Conservation (phyloP, 352 stramenopile species). For the Phytopythium delawarense region DNA sequence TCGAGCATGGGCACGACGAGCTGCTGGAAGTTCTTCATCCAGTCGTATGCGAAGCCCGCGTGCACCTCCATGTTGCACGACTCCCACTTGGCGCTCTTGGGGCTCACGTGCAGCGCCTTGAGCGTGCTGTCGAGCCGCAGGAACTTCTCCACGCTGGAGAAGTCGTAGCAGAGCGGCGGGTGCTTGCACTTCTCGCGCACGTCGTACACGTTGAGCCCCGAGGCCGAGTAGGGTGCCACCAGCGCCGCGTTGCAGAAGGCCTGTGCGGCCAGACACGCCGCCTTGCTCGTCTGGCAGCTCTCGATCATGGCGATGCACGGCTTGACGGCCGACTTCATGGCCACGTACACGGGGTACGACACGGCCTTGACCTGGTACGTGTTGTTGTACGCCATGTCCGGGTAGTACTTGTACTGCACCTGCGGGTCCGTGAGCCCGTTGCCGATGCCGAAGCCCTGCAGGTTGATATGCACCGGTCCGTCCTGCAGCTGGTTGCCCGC, state of each 20-base stretch:
- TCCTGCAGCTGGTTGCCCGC: slow-evolving; percentile 59
- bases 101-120: slow-evolving; percentile 82
- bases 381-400: slow-evolving; percentile 91
- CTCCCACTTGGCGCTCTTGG: slow-evolving; percentile 85
- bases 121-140: slow-evolving; percentile 77
- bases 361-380: slow-evolving; percentile 75
- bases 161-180: slow-evolving; percentile 94
- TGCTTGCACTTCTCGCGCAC: slow-evolving; percentile 90
- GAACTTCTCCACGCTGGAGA: slow-evolving; percentile 90
- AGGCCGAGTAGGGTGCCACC: slow-evolving; percentile 43
- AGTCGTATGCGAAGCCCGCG: slow-evolving; percentile 91
- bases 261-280: slow-evolving; percentile 81
- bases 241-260: slow-evolving; percentile 88
- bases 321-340: slow-evolving; percentile 61
- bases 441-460: slow-evolving; percentile 93
- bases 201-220: slow-evolving; percentile 84
- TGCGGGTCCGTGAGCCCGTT: slow-evolving; percentile 95
- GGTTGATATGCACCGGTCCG: slow-evolving; percentile 72
- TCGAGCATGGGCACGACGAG: slow-evolving; percentile 91
- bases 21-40: slow-evolving; percentile 96
- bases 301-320: slow-evolving; percentile 78
- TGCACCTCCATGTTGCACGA: slow-evolving; percentile 96
- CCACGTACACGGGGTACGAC: slow-evolving; percentile 52
- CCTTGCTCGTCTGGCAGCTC: slow-evolving; percentile 76
- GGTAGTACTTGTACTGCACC: slow-evolving; percentile 84